These are phyloP conservation scores for Actinomortierella ambigua DNA, from an alignment of 371 early-diverging fungal species.

Conservation along the genomic window DNA sequence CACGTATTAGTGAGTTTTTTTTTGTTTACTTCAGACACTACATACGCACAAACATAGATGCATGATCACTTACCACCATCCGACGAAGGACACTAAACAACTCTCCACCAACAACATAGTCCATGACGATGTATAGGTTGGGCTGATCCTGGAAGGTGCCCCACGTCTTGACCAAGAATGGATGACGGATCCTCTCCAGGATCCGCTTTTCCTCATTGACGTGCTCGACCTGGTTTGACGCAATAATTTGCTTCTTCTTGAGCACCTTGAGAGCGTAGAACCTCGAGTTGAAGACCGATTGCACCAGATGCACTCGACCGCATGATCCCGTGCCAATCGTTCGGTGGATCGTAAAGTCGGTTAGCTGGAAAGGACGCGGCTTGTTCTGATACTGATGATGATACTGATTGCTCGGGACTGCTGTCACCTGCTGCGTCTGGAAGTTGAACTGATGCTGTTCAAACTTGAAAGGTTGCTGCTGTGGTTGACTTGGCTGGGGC, in stretches of 20 bases:
- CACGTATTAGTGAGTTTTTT: not conserved
- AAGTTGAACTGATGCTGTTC: conserved; percentile 46
- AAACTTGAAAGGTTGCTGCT: conserved; percentile 46
- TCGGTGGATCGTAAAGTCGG: conserved; percentile 57
- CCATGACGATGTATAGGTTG: conserved; percentile 86
- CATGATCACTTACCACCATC: conserved; percentile 31
- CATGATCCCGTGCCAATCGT: conserved; percentile 96
- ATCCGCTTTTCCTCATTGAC: conserved; percentile 87
- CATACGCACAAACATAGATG: too few species aligned
- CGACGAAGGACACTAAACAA: conserved; percentile 72
- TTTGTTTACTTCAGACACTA: not conserved
- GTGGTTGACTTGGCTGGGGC: conserved; percentile 43
- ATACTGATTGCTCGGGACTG: conserved; percentile 38
- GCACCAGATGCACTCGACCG: conserved; percentile 92
- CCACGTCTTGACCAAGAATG: conserved; percentile 84
- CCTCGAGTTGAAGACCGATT: conserved; percentile 62
- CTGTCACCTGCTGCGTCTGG: conserved; percentile 39
- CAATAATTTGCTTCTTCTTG: conserved; percentile 78
- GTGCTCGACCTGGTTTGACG: conserved; percentile 87
- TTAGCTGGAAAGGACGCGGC: conserved; percentile 55
- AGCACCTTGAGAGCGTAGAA: conserved; percentile 92
- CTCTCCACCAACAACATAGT: conserved; percentile 94
- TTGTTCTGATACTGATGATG: conserved; percentile 3
- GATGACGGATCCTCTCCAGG: conserved; percentile 70
- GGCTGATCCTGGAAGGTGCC: conserved; percentile 80